Evolutionary conservation across 1,139 yeast species (phyloP).

Genomic region (Pichia sp.): DNA sequence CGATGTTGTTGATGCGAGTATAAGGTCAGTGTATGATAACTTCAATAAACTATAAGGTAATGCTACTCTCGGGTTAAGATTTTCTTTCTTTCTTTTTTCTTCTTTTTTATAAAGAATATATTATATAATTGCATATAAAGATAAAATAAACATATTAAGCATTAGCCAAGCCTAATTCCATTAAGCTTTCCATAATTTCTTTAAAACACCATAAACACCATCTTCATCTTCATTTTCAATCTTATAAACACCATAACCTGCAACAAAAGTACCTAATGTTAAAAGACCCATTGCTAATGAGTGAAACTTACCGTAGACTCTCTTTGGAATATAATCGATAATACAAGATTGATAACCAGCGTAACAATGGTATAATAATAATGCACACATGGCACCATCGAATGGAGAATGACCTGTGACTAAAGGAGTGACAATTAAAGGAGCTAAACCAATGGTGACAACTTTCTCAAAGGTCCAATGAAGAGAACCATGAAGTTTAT

Average conservation of each 20-base stretch:
- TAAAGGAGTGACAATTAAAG: slow-evolving; percentile 60
- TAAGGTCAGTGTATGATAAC: not conserved
- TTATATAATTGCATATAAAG: not conserved
- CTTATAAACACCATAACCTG: slow-evolving; percentile 62
- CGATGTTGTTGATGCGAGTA: not conserved
- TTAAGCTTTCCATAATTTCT: slow-evolving; percentile 36
- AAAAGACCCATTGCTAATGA: slow-evolving; percentile 55
- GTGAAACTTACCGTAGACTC: slow-evolving; percentile 67
- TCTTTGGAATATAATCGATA: slow-evolving; percentile 67
- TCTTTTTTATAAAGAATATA: not conserved
- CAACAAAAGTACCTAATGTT: slow-evolving; percentile 55
- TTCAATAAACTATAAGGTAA: not conserved
- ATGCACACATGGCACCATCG: slow-evolving; percentile 55
- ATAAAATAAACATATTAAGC: not conserved
- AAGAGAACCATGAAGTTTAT: slow-evolving; percentile 54
- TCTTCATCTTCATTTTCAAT: slow-evolving; percentile 56
- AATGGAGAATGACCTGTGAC: slow-evolving; percentile 47
- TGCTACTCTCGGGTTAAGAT: not conserved
- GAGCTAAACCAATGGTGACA: slow-evolving; percentile 54
- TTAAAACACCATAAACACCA: slow-evolving; percentile 45
- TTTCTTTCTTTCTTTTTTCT: not conserved
- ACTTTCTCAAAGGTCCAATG: slow-evolving; percentile 71
- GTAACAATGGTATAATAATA: slow-evolving; percentile 57
- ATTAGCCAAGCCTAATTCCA: not conserved
- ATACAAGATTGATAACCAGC: slow-evolving; percentile 76